Evolutionary conservation across 2,329 filamentous ascomycete species (phyloP).

Genomic region (Paraphoma chrysanthemicola): DNA sequence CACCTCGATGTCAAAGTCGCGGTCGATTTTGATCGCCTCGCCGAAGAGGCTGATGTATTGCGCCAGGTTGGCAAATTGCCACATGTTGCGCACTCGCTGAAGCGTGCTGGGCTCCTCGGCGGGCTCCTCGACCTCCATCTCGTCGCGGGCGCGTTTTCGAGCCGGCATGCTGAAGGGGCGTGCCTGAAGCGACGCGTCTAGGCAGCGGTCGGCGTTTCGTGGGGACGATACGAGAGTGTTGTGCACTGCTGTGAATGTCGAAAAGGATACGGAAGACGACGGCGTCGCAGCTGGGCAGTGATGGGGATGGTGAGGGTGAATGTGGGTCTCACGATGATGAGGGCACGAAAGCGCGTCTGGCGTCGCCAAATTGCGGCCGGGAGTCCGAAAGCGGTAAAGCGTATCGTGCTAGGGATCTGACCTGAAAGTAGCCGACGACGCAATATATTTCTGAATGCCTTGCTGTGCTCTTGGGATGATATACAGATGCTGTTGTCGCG

Average conservation of each 20-base stretch:
- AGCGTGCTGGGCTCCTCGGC: conserved; percentile 56
- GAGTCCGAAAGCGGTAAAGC: conserved; percentile 6
- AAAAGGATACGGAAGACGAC: neutral
- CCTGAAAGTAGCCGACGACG: too few relatives aligned
- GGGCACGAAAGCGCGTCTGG: neutral
- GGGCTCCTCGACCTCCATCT: conserved; percentile 60
- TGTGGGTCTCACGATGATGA: conserved; percentile 5
- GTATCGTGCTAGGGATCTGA: neutral
- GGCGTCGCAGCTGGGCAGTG: neutral
- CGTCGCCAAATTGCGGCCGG: conserved; percentile 6
- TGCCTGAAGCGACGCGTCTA: conserved; percentile 44
- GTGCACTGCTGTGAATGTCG: neutral
- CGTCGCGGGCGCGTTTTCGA: conserved; percentile 54
- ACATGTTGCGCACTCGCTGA: conserved; percentile 81
- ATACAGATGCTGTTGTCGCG: too few relatives aligned
- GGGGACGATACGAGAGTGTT: neutral
- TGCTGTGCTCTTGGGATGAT: too few relatives aligned
- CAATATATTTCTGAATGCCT: too few relatives aligned
- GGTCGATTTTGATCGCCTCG: conserved; percentile 85
- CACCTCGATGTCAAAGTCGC: conserved; percentile 90
- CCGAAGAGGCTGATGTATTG: conserved; percentile 96
- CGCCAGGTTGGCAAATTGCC: conserved; percentile 93
- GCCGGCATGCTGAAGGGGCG: conserved; percentile 43
- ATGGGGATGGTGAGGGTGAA: conserved; percentile 6
- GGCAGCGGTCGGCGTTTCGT: conserved; percentile 1